phyloP scores from a whole-genome alignment of 2,329 filamentous ascomycete species.

The Ophiostoma himal-ulmi region DNA sequence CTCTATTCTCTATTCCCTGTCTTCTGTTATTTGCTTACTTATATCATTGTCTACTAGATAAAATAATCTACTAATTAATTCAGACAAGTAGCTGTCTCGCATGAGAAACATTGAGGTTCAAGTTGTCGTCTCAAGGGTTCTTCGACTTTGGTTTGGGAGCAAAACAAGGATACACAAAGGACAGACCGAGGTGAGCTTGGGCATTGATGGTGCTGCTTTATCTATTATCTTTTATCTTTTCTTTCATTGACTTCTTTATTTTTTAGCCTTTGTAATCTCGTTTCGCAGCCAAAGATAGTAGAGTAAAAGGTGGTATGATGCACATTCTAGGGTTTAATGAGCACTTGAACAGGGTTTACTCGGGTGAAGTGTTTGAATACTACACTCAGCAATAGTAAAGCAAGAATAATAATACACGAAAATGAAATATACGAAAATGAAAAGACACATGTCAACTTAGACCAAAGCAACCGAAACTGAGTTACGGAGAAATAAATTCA shows the following conservation, averaged over 20 bases:
- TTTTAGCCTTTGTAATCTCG: not conserved
- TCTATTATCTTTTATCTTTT: not conserved
- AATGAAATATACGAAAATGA: too few relatives aligned
- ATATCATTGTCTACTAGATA: not conserved
- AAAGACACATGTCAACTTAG: too few relatives aligned
- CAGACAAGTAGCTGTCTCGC: not conserved
- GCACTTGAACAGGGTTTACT: not conserved
- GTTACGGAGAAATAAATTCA: not conserved
- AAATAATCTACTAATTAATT: too few relatives aligned
- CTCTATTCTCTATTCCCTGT: not conserved
- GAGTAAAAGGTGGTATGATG: not conserved
- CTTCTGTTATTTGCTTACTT: not conserved
- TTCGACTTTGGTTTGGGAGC: not conserved
- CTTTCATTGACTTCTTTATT: not conserved
- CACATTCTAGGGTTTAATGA: too few relatives aligned
- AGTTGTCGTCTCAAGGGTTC: not conserved
- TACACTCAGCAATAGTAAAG: too few relatives aligned
- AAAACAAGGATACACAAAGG: not conserved
- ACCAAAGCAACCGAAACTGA: too few relatives aligned
- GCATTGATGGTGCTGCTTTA: not conserved
- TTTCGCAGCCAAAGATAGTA: too few relatives aligned
- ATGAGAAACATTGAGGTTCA: not conserved
- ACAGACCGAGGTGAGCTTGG: not conserved
- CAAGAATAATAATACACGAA: too few relatives aligned
- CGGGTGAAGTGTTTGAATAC: too few relatives aligned